phyloP scores from a whole-genome alignment of 2,329 filamentous ascomycete species.

The Dothideomycetes sp. region DNA sequence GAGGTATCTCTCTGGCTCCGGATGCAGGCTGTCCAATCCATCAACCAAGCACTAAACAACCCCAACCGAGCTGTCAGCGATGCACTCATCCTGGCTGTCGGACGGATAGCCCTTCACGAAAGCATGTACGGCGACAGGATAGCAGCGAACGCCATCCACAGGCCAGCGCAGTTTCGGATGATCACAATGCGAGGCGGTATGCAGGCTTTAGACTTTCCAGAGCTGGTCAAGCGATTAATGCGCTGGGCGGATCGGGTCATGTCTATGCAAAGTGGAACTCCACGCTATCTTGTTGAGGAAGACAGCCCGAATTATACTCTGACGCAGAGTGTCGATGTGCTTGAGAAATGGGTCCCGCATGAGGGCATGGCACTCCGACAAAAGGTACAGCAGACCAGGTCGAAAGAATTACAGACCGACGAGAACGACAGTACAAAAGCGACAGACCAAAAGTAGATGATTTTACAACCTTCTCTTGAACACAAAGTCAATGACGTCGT shows the following conservation, averaged over 20 bases:
- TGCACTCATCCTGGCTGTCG: slow-evolving; percentile 35
- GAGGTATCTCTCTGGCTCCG: slow-evolving; percentile 32
- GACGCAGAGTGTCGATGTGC: slow-evolving; percentile 16
- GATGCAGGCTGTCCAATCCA: slow-evolving; percentile 31
- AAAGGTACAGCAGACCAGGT: slow-evolving; percentile 12
- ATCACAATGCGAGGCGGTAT: slow-evolving; percentile 22
- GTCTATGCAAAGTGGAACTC: slow-evolving; percentile 20
- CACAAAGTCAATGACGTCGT: too few species aligned
- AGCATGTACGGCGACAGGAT: slow-evolving; percentile 22
- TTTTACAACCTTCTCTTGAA: too few species aligned
- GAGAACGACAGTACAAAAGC: too few species aligned
- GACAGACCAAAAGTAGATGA: too few species aligned
- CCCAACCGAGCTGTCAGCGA: slow-evolving; percentile 25
- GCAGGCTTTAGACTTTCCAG: slow-evolving; percentile 17
- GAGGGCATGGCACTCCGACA: slow-evolving; percentile 17
- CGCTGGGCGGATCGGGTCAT: slow-evolving; percentile 21
- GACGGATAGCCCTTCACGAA: slow-evolving; percentile 23
- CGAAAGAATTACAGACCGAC: too few species aligned
- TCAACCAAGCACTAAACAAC: slow-evolving; percentile 29
- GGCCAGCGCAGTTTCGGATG: slow-evolving; percentile 22
- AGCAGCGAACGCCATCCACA: slow-evolving; percentile 18
- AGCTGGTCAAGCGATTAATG: slow-evolving; percentile 22
- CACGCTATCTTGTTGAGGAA: slow-evolving; percentile 18
- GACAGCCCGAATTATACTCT: slow-evolving; percentile 6
- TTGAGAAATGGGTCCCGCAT: slow-evolving; percentile 20